Evolutionary conservation across 2,329 filamentous ascomycete species (phyloP).

Genomic region (Aspergillus unguis): DNA sequence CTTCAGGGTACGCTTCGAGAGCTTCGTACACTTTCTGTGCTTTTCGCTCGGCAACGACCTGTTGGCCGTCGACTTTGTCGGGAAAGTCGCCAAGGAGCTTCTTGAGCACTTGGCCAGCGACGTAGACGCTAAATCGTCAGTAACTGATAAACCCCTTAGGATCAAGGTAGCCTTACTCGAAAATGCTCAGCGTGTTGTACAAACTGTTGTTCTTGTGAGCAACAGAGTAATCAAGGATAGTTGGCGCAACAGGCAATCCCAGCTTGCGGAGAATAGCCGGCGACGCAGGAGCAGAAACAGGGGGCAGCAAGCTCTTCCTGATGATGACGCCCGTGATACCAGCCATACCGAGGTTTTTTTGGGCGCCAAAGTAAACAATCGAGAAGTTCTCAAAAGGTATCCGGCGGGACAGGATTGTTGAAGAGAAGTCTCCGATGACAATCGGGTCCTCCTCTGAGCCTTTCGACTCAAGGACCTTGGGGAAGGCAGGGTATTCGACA

Average conservation of each 20-base stretch:
- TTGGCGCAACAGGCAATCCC: conserved; percentile 55
- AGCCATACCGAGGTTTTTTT: conserved; percentile 87
- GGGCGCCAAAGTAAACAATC: conserved; percentile 72
- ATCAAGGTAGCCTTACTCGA: conserved; percentile 38
- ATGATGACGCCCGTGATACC: conserved; percentile 85
- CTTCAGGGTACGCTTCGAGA: conserved; percentile 67
- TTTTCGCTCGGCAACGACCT: conserved; percentile 71
- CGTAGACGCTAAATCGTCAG: conserved; percentile 64
- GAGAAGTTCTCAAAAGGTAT: conserved; percentile 53
- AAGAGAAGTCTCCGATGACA: conserved; percentile 89
- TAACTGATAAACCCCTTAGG: conserved; percentile 5
- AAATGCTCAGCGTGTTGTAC: conserved; percentile 94
- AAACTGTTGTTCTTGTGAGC: conserved; percentile 83
- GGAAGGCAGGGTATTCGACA: conserved; percentile 79
- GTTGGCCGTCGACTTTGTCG: conserved; percentile 70
- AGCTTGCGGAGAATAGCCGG: conserved; percentile 69
- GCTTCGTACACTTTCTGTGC: conserved; percentile 71
- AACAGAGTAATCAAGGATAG: conserved; percentile 78
- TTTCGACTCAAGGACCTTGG: conserved; percentile 58
- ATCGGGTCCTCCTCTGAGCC: conserved; percentile 60
- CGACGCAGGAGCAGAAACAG: conserved; percentile 61
- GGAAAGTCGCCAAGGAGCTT: conserved; percentile 64
- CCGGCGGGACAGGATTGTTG: conserved; percentile 78
- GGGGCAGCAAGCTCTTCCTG: conserved; percentile 74
- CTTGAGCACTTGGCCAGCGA: conserved; percentile 84